Percentiles rank a stretch among this genome's conserved stretches.
Evolutionary conservation across 2,329 filamentous ascomycete genomes (phyloP).

Genomic region (Atkinsonella hypoxylon): DNA sequence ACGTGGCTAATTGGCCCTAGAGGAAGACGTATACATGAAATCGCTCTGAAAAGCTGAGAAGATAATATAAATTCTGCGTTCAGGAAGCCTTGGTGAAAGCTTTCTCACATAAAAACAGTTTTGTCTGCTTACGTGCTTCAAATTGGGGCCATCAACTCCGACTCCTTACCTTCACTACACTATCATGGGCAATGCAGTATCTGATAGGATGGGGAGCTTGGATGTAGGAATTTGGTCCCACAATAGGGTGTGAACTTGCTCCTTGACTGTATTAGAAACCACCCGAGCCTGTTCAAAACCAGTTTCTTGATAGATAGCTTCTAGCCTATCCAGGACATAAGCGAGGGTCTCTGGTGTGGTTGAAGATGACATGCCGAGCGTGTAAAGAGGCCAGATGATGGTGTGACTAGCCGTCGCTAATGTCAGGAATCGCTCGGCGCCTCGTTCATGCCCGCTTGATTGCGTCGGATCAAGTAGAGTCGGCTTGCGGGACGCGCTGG

Average conservation of each 20-base stretch:
- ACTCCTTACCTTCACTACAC: slow-evolving; percentile 14
- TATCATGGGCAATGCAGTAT: slow-evolving; percentile 14
- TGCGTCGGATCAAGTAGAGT: slow-evolving; percentile 29
- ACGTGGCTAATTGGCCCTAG: no score
- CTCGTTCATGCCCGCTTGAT: slow-evolving; percentile 20
- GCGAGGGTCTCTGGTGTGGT: slow-evolving; percentile 28
- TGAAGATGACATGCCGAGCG: slow-evolving; percentile 34
- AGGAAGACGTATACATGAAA: not conserved
- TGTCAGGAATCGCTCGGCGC: slow-evolving; percentile 34
- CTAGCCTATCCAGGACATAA: slow-evolving; percentile 33
- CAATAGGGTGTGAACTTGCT: slow-evolving; percentile 18
- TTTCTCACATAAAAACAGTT: not conserved
- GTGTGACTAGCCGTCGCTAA: slow-evolving; percentile 35
- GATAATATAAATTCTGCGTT: not conserved
- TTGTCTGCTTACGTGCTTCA: not conserved
- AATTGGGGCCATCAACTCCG: not conserved
- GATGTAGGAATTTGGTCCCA: slow-evolving; percentile 15
- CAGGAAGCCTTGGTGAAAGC: not conserved
- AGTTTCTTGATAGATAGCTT: slow-evolving; percentile 32
- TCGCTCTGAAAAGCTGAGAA: not conserved
- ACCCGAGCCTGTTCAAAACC: slow-evolving; percentile 32
- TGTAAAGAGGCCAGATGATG: slow-evolving; percentile 38
- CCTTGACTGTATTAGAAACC: slow-evolving; percentile 30
- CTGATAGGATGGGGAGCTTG: slow-evolving; percentile 17
- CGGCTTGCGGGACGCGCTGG: slow-evolving; percentile 15